Evolutionary conservation across 345 rosid species (phyloP), one percentile per base, ranked within the genome.

Genomic region (Melastoma malabathricum): DNA sequence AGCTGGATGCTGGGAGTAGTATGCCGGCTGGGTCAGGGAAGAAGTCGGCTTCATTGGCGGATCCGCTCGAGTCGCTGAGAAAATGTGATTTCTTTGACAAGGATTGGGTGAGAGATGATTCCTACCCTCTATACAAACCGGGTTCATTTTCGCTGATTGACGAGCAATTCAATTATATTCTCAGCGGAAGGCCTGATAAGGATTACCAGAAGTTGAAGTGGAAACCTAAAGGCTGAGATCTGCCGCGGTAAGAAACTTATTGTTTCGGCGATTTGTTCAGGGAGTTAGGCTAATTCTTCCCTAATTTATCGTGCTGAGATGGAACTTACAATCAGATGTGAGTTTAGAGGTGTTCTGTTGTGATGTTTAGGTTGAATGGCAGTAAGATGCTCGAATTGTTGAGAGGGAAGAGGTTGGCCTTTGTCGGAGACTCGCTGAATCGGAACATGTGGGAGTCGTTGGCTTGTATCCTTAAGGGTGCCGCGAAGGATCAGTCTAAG

Each of bases 361-460:
- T 47, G 14, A 15, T 44, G 10, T 44, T 22, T 47, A 86, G 98
- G 77, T 68, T 92, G 62, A 63, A 79, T 63, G 89, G 81, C 6
- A 64, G 47, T 8, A 71, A 60, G 49, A 75, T 92, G 84, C 22
- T 92, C 55, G 73, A 87, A 41, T 54, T 92, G 78, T 69, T 92
- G 43, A 80, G 80, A 64, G 96, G 96, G 46, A 92, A 75, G 74
- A 64, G 98, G 10, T 80, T 92, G 9, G 98, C 64, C 25, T 87
- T 92, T 43, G 95, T 92, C 1, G 98, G 98, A 0, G 98, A 92
- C 63, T 92, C 98, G 0, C 41, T 92, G 39, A 92, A 92, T 54
- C 74, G 96, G 62, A 92, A 92, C 59, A 92, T 92, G 98, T 92
- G 96, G 98, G 96, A 92, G 61, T 87, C 98, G 51, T 65, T 87